Evolutionary conservation across 1,284 basidiomycete species (phyloP), one percentile per base, ranked within the genome.

Genomic region (Wallemia ichthyophaga): DNA sequence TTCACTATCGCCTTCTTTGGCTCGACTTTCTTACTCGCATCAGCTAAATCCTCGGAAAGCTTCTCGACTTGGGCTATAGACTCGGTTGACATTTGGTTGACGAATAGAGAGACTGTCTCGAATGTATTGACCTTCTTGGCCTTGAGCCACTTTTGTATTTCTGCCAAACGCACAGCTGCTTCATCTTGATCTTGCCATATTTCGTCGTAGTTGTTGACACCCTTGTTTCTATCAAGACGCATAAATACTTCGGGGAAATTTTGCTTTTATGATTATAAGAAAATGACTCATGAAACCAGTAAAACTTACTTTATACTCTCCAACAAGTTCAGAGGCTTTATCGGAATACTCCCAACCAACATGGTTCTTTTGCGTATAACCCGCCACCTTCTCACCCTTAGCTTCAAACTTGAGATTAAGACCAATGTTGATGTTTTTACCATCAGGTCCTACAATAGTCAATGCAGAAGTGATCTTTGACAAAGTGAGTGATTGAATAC

Each of bases 371-470:
- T 80, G 77, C 25, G 89, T 84, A 69, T 94, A 96, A 61, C 87
- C 86, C 32, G 96, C 76, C 1, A 99, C 94, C 71, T 98, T 99
- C 65, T 91, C 71, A n/a, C 81, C 78, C 71, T 94, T 95, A 24
- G 80, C 85, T 68, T 98, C 94, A 62, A 96, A 98, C 70, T 99
- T 98, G 65, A 98, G 77, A 66, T 85, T 85, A 24, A 98, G 75
- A 2, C 94, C 94, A 27, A 98, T 74, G 68, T 98, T 96, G 61
- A 76, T 76, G 72, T 94, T 95, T 9, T 61, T 61, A n/a, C 78
- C 77, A 64, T 85, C 81, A 0, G 75, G 72, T 0, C 77, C 77
- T 58, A 82, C 67, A 56, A 95, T 82, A 79, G 95, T 81, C 67
- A 96, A 80, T 65, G 85, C 91, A 25, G 89, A 89, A 0, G 88